Base-by-base conservation (phyloP, 2,329 filamentous ascomycete genomes). In the Teratosphaeria zuluensis region DNA sequence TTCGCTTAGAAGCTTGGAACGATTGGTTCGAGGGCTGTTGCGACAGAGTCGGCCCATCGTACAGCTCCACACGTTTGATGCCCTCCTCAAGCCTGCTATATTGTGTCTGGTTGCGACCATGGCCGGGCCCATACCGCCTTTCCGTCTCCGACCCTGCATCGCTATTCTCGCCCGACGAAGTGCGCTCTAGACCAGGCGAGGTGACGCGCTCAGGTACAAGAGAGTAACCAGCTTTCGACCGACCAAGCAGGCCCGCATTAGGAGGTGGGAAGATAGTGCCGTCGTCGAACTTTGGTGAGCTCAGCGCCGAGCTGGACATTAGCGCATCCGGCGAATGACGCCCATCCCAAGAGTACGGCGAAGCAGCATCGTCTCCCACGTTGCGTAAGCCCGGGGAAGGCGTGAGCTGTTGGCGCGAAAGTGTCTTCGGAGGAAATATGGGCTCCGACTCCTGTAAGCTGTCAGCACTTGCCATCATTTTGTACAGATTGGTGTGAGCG, bases 311-410 rank as follows among this genome's bases (percentile, higher is more conserved):
- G 60, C 60, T 62, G 12, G 65, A 61, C 42, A 68, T 64, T 9
- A 72, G 60, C 12, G 68, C 66, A n/a, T 72, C 70, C 54, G 69
- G 62, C 31, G 67, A 69, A 51, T 64, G 64, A 31, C 64, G 63
- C 32, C 65, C 66, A 24, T 71, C 69, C 61, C 62, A 67, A 1
- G 67, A 68, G 55, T 70, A 72, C 6, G 69, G 70, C 24, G 70
- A 71, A 12, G 59, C 64, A 52, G 62, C 61, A 21, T 65, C 62
- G 35, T 67, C 64, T 56, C 67, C 61, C 30, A 54, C 54, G 35
- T 58, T 46, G 28, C 62, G 60, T 19, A 59, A 53, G 16, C 64
- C 65, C 12, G 65, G 68, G 5, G 69, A 70, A 32, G 67, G 66
- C 6, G 65, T 65, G 21, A 68, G 62, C 11, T 61, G 63, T 51